Percentiles rank a stretch among this genome's conserved stretches.
These are phyloP conservation scores for Aureobasidium sp. DNA, from an alignment of 2,329 filamentous ascomycete genomes.

Conservation along the genomic window DNA sequence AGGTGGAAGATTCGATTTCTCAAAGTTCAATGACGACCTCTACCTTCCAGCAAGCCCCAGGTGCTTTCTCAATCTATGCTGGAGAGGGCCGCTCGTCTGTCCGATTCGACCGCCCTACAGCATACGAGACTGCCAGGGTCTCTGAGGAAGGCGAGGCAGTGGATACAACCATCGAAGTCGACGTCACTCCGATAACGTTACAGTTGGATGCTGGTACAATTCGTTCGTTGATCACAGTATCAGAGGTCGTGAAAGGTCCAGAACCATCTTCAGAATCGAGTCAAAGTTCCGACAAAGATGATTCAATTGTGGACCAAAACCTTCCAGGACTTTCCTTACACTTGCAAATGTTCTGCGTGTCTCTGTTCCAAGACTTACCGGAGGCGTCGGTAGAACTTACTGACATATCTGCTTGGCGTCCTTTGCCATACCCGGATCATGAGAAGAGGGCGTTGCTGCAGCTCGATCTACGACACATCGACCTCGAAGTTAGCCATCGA, in stretches of 20 bases:
- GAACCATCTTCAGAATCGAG: neutral
- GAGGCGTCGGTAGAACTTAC: neutral
- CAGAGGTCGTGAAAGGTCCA: neutral
- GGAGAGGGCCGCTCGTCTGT: conserved; percentile 20
- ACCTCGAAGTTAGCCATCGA: neutral
- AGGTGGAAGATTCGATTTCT: neutral
- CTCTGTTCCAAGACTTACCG: neutral
- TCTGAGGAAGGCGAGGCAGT: neutral
- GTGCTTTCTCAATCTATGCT: conserved; percentile 41
- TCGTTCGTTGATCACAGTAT: neutral
- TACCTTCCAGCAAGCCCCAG: conserved; percentile 31
- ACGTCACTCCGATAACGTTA: neutral
- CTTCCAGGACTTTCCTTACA: neutral
- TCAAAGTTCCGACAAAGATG: neutral
- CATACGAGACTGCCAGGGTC: neutral
- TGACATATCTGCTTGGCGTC: neutral
- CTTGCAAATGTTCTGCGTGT: neutral
- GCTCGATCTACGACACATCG: neutral
- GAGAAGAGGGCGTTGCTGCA: neutral
- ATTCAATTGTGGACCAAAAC: neutral
- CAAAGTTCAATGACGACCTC: conserved; percentile 5
- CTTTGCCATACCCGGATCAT: neutral
- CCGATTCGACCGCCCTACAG: neutral
- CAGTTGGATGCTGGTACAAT: neutral
- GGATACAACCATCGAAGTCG: neutral